phyloP scores from a whole-genome alignment of 306 rosid genomes.

The Cercis canadensis region DNA sequence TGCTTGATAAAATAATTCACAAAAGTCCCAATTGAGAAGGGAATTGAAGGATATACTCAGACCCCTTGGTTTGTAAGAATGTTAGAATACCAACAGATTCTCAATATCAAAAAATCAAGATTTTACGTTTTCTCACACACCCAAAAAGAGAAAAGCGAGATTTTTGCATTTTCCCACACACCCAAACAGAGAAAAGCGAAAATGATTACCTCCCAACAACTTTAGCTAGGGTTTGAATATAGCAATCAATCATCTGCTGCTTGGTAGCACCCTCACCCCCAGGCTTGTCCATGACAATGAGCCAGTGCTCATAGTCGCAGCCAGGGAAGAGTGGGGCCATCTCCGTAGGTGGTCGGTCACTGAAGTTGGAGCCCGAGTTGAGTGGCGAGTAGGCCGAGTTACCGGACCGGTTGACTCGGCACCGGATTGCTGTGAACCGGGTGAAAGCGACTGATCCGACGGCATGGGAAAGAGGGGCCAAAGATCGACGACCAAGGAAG shows the following conservation, averaged over 20 bases:
- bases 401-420: constrained; percentile 75
- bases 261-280: constrained; percentile 84
- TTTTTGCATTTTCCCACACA: too few species aligned
- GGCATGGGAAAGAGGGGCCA: constrained; percentile 53
- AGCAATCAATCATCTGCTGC: constrained; percentile 86
- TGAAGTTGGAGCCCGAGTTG: constrained; percentile 71
- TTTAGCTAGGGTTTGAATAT: constrained; percentile 76
- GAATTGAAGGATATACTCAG: too few species aligned
- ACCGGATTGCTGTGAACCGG: constrained; percentile 60
- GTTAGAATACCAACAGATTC: too few species aligned
- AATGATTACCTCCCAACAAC: constrained; percentile 66
- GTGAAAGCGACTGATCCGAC: constrained; percentile 26
- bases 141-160: too few species aligned
- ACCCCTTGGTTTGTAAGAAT: too few species aligned
- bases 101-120: too few species aligned
- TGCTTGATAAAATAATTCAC: not conserved
- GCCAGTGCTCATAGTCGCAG: constrained; percentile 96
- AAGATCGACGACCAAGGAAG: constrained; percentile 47
- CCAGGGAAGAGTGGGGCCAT: constrained; percentile 99
- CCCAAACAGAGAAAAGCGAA: not conserved
- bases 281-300: constrained; percentile 92
- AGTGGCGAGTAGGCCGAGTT: constrained; percentile 79
- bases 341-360: constrained; percentile 91
- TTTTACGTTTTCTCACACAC: too few species aligned
- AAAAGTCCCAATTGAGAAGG: too few species aligned